These are phyloP conservation scores for Fraxinus paxiana DNA, from an alignment of 305 asterid genomes.

Conservation along the genomic window DNA sequence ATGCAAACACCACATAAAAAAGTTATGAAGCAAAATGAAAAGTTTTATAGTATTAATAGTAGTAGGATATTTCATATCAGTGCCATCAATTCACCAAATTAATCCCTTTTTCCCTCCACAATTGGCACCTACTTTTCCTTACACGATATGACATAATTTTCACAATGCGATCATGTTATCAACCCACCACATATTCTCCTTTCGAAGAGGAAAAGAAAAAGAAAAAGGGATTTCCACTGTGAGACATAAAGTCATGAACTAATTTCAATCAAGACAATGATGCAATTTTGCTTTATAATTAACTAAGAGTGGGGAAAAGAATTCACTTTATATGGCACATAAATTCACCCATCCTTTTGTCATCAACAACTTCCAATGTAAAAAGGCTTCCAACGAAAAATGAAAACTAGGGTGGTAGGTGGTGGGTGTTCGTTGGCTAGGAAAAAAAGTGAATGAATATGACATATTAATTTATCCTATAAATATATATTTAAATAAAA, in stretches of 20 bases:
- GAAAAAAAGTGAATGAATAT: slow-evolving; percentile 21
- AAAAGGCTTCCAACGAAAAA: slow-evolving; percentile 32
- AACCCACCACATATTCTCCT: slow-evolving; percentile 29
- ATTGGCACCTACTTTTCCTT: slow-evolving; percentile 52
- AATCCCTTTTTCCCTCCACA: slow-evolving; percentile 29
- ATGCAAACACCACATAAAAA: slow-evolving; percentile 32
- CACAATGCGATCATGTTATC: slow-evolving; percentile 30
- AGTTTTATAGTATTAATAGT: slow-evolving; percentile 11
- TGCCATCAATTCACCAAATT: slow-evolving; percentile 26
- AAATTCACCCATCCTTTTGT: slow-evolving; percentile 22
- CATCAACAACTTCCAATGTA: slow-evolving; percentile 41
- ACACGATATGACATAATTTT: slow-evolving; percentile 33
- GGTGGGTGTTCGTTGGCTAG: not conserved
- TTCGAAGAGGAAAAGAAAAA: slow-evolving; percentile 6
- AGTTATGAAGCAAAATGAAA: slow-evolving; percentile 8
- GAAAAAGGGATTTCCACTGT: slow-evolving; percentile 23
- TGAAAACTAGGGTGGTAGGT: slow-evolving; percentile 9
- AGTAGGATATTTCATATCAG: slow-evolving; percentile 22
- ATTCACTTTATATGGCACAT: slow-evolving; percentile 39
- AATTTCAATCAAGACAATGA: slow-evolving; percentile 55
- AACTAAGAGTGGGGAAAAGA: slow-evolving; percentile 3
- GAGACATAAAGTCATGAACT: slow-evolving; percentile 26
- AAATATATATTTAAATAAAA: not conserved
- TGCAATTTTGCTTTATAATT: slow-evolving; percentile 41
- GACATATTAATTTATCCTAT: not conserved